Percentiles rank a stretch among this genome's conserved stretches.
These are phyloP conservation scores for Ettlia oleoabundans DNA, from an alignment of 139 green algal species.

Conservation along the genomic window DNA sequence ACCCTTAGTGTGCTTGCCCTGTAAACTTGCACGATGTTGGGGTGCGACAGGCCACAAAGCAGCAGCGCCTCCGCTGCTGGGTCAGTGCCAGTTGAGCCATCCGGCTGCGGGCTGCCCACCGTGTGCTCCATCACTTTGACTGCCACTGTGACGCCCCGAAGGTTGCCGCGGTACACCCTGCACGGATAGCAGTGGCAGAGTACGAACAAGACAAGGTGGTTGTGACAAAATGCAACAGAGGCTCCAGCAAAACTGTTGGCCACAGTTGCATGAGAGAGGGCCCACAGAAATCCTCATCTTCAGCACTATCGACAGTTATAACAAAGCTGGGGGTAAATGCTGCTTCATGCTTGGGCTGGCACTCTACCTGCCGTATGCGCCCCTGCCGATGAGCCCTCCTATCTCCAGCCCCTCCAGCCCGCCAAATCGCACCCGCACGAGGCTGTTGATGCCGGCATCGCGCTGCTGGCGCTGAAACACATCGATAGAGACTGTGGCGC, in stretches of 20 bases:
- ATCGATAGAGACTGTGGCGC: not conserved
- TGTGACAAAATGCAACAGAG: too few relatives aligned
- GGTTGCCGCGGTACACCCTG: not conserved
- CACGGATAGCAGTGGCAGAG: too few relatives aligned
- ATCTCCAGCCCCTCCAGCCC: constrained; percentile 10
- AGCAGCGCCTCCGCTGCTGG: not conserved
- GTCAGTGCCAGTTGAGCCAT: too few relatives aligned
- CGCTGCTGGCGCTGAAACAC: not conserved
- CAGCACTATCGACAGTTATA: too few relatives aligned
- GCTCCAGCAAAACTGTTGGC: too few relatives aligned
- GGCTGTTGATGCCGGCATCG: not conserved
- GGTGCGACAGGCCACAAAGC: not conserved
- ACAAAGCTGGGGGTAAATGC: too few relatives aligned
- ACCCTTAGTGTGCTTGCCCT: not conserved
- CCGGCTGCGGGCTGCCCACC: not conserved
- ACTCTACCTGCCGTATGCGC: not conserved
- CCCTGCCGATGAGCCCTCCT: not conserved
- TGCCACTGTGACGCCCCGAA: not conserved
- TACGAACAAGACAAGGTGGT: too few relatives aligned
- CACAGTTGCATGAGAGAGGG: too few relatives aligned
- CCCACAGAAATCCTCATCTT: too few relatives aligned
- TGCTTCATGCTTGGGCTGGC: not conserved
- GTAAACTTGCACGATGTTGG: not conserved
- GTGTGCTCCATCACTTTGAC: constrained; percentile 5
- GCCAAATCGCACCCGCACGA: not conserved